Evolutionary conservation across 169 alveolate genomes (phyloP), one percentile per base, ranked within the genome.

Genomic region (Cryptosporidium viatorum): DNA sequence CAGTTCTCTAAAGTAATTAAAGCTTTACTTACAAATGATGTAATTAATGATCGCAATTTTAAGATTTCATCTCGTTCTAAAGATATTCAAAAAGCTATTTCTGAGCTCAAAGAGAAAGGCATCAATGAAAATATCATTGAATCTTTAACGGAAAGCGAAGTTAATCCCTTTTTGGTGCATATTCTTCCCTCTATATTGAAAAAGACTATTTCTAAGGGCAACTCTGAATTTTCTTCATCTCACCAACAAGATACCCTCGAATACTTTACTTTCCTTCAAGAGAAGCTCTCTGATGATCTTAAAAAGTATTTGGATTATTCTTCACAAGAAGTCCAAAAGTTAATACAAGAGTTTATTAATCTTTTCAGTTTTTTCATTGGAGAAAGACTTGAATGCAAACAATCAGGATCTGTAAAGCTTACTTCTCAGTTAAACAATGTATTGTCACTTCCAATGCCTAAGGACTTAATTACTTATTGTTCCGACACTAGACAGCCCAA

Each of bases 211-310:
- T 37, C 89, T 33, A 86, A 86, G 48, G 94, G 93, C 21, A 59
- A 89, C 73, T 70, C 92, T 37, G 93, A 91, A 58, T 93, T 93
- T 60, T 91, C 94, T 18, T 68, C 95, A 26, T 87, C 93, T 62
- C 85, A 89, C 21, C 95, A 93, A 71, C 95, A 93, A 80, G 95
- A 93, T 84, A 92, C 95, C 16, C 92, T 85, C 35, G 95, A 93
- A 85, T 93, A 86, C 29, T 80, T 80, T 21, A 31, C 89, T 9
- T 80, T 62, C 31, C 51, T 80, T 6, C 48, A 45, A 18, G 89
- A 65, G 14, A 80, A 45, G 51, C 67, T 80, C 12, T 21, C 55
- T 41, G 73, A 23, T 23, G 55, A 80, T 39, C 50, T 80, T 5
- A 12, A 37, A 21, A 35, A 51, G 55, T 59, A 52, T 23, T 37